Percentiles rank a stretch among this genome's conserved stretches.
Evolutionary conservation across 2,329 filamentous ascomycete species (phyloP).

Genomic region (Pleurostoma richardsiae): DNA sequence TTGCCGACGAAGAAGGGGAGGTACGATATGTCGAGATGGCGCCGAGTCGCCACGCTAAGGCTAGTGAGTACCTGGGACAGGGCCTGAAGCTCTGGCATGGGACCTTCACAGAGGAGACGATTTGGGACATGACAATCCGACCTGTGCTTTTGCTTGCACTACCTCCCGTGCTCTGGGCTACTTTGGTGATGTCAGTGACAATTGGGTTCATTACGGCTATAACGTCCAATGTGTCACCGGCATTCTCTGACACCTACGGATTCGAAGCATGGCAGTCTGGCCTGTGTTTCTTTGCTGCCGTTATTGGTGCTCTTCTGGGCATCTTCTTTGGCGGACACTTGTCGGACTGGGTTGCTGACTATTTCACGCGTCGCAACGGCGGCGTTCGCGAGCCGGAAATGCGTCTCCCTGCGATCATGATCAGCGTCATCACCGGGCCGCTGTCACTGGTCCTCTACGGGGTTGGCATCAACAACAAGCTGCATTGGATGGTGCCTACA

Average conservation of each 20-base stretch:
- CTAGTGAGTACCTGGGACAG: constrained; percentile 9
- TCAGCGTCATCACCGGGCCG: constrained; percentile 41
- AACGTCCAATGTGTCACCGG: constrained; percentile 37
- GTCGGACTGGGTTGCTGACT: constrained; percentile 35
- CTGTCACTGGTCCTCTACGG: constrained; percentile 33
- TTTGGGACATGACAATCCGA: constrained; percentile 36
- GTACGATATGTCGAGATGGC: constrained; percentile 8
- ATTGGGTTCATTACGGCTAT: constrained; percentile 47
- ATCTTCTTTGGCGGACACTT: constrained; percentile 39
- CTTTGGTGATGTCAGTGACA: constrained; percentile 40
- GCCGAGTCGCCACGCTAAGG: constrained; percentile 2
- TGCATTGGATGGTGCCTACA: constrained; percentile 47
- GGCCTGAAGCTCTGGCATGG: constrained; percentile 27
- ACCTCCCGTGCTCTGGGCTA: constrained; percentile 44
- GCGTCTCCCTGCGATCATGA: constrained; percentile 40
- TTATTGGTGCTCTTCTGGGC: constrained; percentile 37
- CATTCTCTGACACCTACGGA: constrained; percentile 28
- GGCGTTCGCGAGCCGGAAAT: constrained; percentile 50
- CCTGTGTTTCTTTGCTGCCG: constrained; percentile 37
- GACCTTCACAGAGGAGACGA: constrained; percentile 31
- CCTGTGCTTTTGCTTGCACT: constrained; percentile 38
- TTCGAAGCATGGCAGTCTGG: constrained; percentile 35
- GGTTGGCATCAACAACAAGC: constrained; percentile 29
- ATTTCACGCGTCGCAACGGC: constrained; percentile 40
- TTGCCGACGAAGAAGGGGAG: neutral